Base-by-base conservation (phyloP, 2,329 filamentous ascomycete species). In the Neonectria sp. region DNA sequence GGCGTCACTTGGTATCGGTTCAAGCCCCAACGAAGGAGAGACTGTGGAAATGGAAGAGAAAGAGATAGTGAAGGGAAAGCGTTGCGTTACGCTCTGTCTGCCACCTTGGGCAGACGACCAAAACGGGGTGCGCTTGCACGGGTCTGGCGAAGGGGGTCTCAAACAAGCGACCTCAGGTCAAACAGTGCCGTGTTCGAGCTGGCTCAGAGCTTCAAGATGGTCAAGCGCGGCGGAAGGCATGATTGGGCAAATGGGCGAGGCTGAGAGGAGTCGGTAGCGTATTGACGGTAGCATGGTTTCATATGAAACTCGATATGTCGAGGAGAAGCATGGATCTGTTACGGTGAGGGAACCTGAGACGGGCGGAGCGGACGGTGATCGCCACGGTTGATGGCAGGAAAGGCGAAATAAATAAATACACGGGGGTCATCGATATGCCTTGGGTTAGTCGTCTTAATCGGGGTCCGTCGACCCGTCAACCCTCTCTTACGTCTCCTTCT, bases 271-370 rank as follows among this genome's bases (percentile, higher is more conserved):
- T 65, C 65, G 35, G 71, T 63, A 61, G 56, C 67, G 63, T 46
- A 46, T 71, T 56, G 66, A 60, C 63, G 53, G 71, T 75, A 65
- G 67, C 67, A 70, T 69, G 65, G 83, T 85, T 83, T 85, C 81
- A 81, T 75, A 70, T 83, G 84, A 86, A 85, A 86, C 83, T 74
- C 73, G 76, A 79, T 74, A 76, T 75, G 84, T 86, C 79, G 79
- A 82, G 84, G 73, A 66, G 56, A 49, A 59, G 67, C 60, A 71
- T 59, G 60, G 64, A 58, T 65, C 65, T 73, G 70, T 69, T 64
- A 75, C 65, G 65, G 67, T 62, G 67, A 61, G 48, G 21, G 70
- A 43, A 69, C 68, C 65, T 75, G 73, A 75, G 71, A 75, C 73
- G 64, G 60, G 58, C 58, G 63, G 58, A 62, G 51, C 58, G 53